Evolutionary conservation across 345 rosid genomes (phyloP).

Genomic region (Hibiscus tridactylites): DNA sequence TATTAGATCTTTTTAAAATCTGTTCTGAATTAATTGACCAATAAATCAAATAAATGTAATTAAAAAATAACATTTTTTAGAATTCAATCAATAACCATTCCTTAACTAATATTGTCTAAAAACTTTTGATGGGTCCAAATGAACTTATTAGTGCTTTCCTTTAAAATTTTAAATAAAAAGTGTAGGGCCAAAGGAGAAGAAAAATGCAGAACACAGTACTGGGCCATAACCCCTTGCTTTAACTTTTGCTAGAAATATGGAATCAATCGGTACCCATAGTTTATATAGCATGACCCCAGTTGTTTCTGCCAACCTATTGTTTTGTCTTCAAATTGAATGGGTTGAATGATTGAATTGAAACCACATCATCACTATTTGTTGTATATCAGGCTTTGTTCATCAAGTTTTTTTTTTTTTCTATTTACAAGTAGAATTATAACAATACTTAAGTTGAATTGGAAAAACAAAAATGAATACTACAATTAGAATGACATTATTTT

Average conservation of each 20-base stretch:
- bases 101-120: not conserved
- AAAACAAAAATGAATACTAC: too few relatives aligned
- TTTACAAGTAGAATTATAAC: too few relatives aligned
- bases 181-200: not conserved
- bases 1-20: too few relatives aligned
- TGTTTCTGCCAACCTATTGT: not conserved
- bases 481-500: too few relatives aligned
- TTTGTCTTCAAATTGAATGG: not conserved
- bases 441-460: too few relatives aligned
- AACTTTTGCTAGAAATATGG: not conserved
- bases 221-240: not conserved
- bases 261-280: not conserved
- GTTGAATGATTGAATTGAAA: conserved; percentile 29
- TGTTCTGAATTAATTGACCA: too few relatives aligned
- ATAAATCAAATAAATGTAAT: too few relatives aligned
- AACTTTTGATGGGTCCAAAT: not conserved
- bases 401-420: not conserved
- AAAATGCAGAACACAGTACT: not conserved
- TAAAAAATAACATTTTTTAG: not conserved
- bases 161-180: not conserved
- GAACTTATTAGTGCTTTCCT: not conserved
- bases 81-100: too few relatives aligned
- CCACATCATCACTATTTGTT: too few relatives aligned
- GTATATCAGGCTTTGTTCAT: not conserved
- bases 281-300: not conserved